phyloP scores from a whole-genome alignment of 108 stramenopile species.

The Mayamaea pseudoterrestris region DNA sequence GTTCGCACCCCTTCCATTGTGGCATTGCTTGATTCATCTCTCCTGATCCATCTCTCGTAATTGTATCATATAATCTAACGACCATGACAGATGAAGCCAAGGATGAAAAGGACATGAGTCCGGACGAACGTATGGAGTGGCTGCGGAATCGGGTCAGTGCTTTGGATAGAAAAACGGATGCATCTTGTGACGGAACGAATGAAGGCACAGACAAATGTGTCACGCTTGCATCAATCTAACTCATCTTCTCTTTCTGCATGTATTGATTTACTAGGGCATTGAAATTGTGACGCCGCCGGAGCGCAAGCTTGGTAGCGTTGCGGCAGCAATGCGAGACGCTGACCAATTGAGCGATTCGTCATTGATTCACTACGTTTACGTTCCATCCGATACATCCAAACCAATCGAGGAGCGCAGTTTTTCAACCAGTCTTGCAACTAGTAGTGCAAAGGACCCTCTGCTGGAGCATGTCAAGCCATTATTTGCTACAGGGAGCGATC shows the following conservation, averaged over 20 bases:
- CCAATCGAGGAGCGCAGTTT: slow-evolving; percentile 31
- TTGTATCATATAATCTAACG: no score
- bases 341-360: background rate
- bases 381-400: slow-evolving; percentile 59
- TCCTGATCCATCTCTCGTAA: no score
- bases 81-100: slow-evolving; percentile 2
- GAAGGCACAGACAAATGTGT: background rate
- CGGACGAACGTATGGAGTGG: slow-evolving; percentile 52
- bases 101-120: slow-evolving; percentile 49
- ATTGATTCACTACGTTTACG: slow-evolving; percentile 30
- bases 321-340: slow-evolving; percentile 4
- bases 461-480: slow-evolving; percentile 37
- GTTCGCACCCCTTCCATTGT: no score
- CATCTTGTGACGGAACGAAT: no score
- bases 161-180: no score
- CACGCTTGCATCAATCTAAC: background rate
- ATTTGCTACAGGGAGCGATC: slow-evolving; percentile 37
- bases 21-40: no score
- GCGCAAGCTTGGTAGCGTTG: slow-evolving; percentile 4
- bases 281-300: slow-evolving; percentile 32
- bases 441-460: slow-evolving; percentile 36
- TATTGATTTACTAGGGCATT: slow-evolving; percentile 13
- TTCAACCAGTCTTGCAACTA: slow-evolving; percentile 11
- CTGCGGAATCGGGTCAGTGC: slow-evolving; percentile 39
- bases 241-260: background rate